These are phyloP conservation scores for Ganoderma boninense DNA, from an alignment of 1,284 basidiomycete genomes.

Conservation along the genomic window DNA sequence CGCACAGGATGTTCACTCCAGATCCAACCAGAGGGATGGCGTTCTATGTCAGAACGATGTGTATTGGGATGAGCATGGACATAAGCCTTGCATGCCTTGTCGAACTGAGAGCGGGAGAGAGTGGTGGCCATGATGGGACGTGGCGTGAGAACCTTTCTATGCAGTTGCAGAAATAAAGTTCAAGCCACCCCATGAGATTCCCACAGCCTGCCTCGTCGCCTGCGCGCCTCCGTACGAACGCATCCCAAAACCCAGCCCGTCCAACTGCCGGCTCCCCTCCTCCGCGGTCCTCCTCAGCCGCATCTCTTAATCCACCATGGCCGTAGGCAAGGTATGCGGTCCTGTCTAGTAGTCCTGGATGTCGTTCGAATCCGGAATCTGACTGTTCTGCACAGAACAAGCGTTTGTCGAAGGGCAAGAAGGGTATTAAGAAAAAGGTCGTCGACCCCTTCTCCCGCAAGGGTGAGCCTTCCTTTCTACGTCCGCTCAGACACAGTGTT, in stretches of 20 bases:
- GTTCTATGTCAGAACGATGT: constrained; percentile 16
- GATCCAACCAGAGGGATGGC: constrained; percentile 49
- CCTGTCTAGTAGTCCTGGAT: background rate
- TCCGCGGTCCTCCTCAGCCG: constrained; percentile 54
- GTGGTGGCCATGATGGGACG: constrained; percentile 40
- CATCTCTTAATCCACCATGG: constrained; percentile 69
- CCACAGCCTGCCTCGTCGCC: constrained; percentile 32
- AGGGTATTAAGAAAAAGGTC: constrained; percentile 99
- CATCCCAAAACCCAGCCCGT: constrained; percentile 57
- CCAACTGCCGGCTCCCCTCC: constrained; percentile 57
- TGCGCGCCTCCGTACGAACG: constrained; percentile 38
- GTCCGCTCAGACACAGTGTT: background rate
- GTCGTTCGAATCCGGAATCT: constrained; percentile 1
- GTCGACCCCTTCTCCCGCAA: constrained; percentile 99
- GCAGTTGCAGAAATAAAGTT: constrained; percentile 45
- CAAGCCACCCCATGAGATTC: constrained; percentile 49
- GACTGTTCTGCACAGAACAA: constrained; percentile 77
- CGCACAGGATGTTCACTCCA: constrained; percentile 65
- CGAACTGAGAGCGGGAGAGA: constrained; percentile 68
- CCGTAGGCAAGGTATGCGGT: constrained; percentile 84
- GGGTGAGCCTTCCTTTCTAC: constrained; percentile 58
- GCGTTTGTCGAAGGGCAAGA: constrained; percentile 99
- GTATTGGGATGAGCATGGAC: constrained; percentile 20
- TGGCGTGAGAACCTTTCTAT: constrained; percentile 54
- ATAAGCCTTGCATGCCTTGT: constrained; percentile 59